These are phyloP conservation scores for Suhomyces emberorum DNA, from an alignment of 805 yeast genomes.

Conservation along the genomic window DNA sequence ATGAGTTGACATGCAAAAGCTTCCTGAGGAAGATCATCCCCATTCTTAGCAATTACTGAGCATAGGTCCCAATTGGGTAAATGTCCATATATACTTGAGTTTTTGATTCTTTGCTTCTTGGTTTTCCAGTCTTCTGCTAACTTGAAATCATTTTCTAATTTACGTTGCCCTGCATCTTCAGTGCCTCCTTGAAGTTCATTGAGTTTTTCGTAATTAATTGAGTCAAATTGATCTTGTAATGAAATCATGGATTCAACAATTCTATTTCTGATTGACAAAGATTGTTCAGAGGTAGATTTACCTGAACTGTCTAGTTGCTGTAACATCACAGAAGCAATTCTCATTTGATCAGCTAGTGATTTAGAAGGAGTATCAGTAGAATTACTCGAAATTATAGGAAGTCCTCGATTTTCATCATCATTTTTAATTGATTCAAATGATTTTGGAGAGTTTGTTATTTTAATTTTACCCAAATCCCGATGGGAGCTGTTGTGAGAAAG, in stretches of 20 bases:
- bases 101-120: constrained; percentile 76
- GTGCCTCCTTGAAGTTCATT: constrained; percentile 69
- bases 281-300: constrained; percentile 45
- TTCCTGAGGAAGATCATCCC: constrained; percentile 93
- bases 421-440: not conserved
- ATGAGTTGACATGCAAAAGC: constrained; percentile 96
- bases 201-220: constrained; percentile 30
- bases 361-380: constrained; percentile 20
- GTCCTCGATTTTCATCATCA: not conserved
- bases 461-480: constrained; percentile 10
- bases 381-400: not conserved
- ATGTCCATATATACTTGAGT: constrained; percentile 78
- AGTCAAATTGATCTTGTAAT: constrained; percentile 40
- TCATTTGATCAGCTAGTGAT: constrained; percentile 83
- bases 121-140: constrained; percentile 92
- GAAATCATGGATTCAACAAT: constrained; percentile 32
- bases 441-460: constrained; percentile 6
- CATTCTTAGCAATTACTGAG: constrained; percentile 94
- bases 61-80: constrained; percentile 90
- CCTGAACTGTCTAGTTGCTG: constrained; percentile 81
- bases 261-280: constrained; percentile 18
- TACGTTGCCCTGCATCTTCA: constrained; percentile 70
- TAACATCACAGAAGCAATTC: constrained; percentile 94
- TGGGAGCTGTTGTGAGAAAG: constrained; percentile 7
- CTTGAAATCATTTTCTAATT: constrained; percentile 87